Evolutionary conservation across 805 yeast species (phyloP).

Genomic region (Starmerella vitae): DNA sequence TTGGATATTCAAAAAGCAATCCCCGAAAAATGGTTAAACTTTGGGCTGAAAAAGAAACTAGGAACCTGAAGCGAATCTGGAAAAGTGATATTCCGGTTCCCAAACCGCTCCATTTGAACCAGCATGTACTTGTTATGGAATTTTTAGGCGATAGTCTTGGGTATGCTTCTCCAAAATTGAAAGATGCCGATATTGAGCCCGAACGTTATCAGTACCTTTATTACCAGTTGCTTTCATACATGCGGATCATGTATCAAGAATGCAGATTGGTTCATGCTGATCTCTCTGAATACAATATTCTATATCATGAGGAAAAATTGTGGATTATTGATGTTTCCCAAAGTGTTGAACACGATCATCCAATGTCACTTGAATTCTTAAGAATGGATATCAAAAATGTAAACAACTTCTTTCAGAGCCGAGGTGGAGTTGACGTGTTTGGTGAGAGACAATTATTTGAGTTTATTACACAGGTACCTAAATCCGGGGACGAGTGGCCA

Average conservation of each 20-base stretch:
- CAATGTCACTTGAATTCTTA: conserved; percentile 85
- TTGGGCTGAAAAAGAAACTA: conserved; percentile 97
- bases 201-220: conserved; percentile 55
- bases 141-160: conserved; percentile 63
- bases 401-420: conserved; percentile 63
- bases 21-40: conserved; percentile 95
- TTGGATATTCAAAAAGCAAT: conserved; percentile 69
- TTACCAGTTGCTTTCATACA: conserved; percentile 64
- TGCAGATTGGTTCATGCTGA: conserved; percentile 95
- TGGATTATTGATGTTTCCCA: conserved; percentile 95
- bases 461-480: conserved; percentile 37
- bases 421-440: conserved; percentile 59
- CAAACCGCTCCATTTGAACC: conserved; percentile 73
- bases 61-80: conserved; percentile 76
- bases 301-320: conserved; percentile 56
- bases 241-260: conserved; percentile 74
- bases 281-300: conserved; percentile 85
- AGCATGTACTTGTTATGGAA: conserved; percentile 92
- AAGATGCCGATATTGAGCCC: conserved; percentile 59
- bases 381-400: conserved; percentile 97
- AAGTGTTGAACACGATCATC: conserved; percentile 95
- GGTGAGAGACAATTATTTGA: conserved; percentile 73
- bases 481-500: conserved; percentile 30
- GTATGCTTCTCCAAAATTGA: conserved; percentile 79
- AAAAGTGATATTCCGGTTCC: conserved; percentile 82